A percentile compares a stretch with the other conserved stretches of the same genome.
Conservation (phyloP, 305 asterid genomes). For the Solanum hybrid region DNA sequence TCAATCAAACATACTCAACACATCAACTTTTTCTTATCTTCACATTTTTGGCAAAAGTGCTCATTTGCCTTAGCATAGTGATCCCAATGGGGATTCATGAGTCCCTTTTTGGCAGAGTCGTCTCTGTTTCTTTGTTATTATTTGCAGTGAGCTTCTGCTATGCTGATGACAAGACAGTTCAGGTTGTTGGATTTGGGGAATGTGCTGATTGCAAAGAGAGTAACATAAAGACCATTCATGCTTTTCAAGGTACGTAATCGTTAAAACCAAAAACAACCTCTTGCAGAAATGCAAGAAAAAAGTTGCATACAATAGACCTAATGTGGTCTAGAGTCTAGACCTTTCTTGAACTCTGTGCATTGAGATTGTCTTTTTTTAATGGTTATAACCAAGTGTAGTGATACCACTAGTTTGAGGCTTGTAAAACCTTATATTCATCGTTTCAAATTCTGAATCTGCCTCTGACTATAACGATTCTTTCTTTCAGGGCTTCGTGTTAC, state of each 20-base stretch:
- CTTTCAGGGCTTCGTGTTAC: constrained; percentile 33
- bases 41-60: background rate
- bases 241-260: constrained; percentile 21
- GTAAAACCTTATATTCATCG: background rate
- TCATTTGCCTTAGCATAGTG: background rate
- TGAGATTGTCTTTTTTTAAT: background rate
- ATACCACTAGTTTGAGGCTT: background rate
- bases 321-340: background rate
- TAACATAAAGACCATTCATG: constrained; percentile 21
- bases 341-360: background rate
- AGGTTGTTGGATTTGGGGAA: constrained; percentile 54
- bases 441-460: background rate
- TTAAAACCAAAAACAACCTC: background rate
- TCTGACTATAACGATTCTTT: background rate
- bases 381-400: background rate
- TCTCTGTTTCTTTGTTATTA: constrained; percentile 22
- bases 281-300: background rate
- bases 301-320: background rate
- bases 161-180: constrained; percentile 36
- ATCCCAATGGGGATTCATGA: constrained; percentile 32
- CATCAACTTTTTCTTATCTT: background rate
- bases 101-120: constrained; percentile 23
- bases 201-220: constrained; percentile 37
- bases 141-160: constrained; percentile 30
- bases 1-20: background rate